A percentile compares a stretch with the other conserved stretches of the same genome.
Conservation (phyloP, 129 eudicot genomes). For the Artemisia tridentata region DNA sequence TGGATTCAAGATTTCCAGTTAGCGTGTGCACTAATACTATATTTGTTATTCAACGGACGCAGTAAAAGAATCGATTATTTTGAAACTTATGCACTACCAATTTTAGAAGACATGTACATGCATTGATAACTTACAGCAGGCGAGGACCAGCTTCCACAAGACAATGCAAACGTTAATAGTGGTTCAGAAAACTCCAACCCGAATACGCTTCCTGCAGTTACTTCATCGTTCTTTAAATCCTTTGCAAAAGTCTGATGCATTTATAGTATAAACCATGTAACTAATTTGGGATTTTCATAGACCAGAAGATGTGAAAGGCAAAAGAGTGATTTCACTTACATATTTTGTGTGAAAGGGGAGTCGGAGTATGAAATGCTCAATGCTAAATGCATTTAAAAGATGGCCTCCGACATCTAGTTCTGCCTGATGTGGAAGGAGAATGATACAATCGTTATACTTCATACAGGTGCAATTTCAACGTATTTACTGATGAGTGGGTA, state of each 20-base stretch:
- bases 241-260: slow-evolving; percentile 49
- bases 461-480: neutral
- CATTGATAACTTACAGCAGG: slow-evolving; percentile 76
- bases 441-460: slow-evolving; percentile 9
- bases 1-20: neutral
- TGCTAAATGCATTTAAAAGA: slow-evolving; percentile 66
- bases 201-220: slow-evolving; percentile 47
- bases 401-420: slow-evolving; percentile 77
- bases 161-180: slow-evolving; percentile 75
- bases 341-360: slow-evolving; percentile 70
- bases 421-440: slow-evolving; percentile 27
- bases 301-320: neutral
- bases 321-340: slow-evolving; percentile 37
- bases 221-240: slow-evolving; percentile 55
- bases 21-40: neutral
- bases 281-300: slow-evolving; percentile 1
- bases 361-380: slow-evolving; percentile 79
- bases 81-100: too few relatives aligned
- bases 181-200: slow-evolving; percentile 90
- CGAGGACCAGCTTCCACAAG: slow-evolving; percentile 96
- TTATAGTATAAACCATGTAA: slow-evolving; percentile 13
- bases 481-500: slow-evolving; percentile 2
- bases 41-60: neutral
- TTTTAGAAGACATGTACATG: neutral
- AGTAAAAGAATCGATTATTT: neutral